Base-by-base conservation (phyloP, 495 filamentous ascomycete species). In the Aspergillus taichungensis region DNA sequence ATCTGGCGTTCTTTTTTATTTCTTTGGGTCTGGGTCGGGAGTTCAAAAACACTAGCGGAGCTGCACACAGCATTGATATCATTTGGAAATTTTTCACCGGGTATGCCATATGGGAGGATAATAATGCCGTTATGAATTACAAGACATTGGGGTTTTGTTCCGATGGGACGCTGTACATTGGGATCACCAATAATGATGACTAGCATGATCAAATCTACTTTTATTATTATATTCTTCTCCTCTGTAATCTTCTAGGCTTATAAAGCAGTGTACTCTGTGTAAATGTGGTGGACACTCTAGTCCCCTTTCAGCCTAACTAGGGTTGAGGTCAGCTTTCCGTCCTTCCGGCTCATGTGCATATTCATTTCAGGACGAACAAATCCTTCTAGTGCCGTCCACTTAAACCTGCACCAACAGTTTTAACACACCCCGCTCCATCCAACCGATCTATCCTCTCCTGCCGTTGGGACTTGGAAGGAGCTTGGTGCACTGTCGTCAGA, bases 11-110 rank as follows among this genome's bases (percentile, higher is more conserved):
- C 42, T 30, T 29, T 35, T 24, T 24, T 24, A 24, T 24, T 24
- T 24, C 18, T 24, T 24, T 4, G 18, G 18, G 42, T 34, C 24
- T n/a, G n/a, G 30, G 42, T 34, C 24, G 35, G 50, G 51, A 33
- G 35, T 45, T 45, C 32, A 36, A 43, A 24, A 43, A 39, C 36
- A 49, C 14, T 49, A 55, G 49, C 55, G 55, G 51, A 10, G 46
- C 45, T 53, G 43, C 46, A 48, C 44, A 47, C 36, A 40, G 50
- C 46, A 34, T 52, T 50, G 49, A 43, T 49, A 30, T 43, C 11
- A 41, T 41, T 43, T 47, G 18, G 43, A 4, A 4, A 24, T 49
- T 39, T 37, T 46, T 30, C 18, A 30, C 50, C 42, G 29, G 43
- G 41, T 34, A 39, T 37, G 31, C 30, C 8, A 31, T 34, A 13